Base-by-base conservation (phyloP, 768 basidiomycete species). In the Tricholoma sp. region DNA sequence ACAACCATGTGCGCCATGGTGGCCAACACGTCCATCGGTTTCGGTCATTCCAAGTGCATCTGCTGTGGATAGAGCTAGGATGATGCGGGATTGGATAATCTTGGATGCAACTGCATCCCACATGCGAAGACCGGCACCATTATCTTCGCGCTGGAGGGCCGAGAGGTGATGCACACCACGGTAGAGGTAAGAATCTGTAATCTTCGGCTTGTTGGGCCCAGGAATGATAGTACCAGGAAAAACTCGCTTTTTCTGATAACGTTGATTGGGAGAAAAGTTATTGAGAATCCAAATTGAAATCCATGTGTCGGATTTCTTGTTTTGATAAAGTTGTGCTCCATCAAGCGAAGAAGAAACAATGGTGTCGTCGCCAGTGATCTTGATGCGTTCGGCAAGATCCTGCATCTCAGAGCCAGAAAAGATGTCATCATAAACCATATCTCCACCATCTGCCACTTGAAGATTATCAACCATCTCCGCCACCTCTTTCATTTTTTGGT, bases 221-320 rank as follows among this genome's bases (percentile, higher is more conserved):
- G n/a, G n/a, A 3, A 39, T 39, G 37, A 39, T 39, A 39, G n/a
- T 39, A n/a, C 37, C n/a, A 39, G 12, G 12, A 39, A 39, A n/a
- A 2, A 39, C 32, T 4, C 32, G 32, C 32, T 34, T 34, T 32
- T 66, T 66, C 35, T 69, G 69, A 54, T 68, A 73, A 0, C 65
- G 62, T 0, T 45, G 12, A 8, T 66, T 55, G 0, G 71, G 72
- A 7, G 55, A 32, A 9, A 65, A 63, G 53, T 76, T 64, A 4
- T 66, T 41, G 9, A 79, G 59, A 5, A 77, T 55, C 76, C 77
- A 79, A 7, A 79, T 72, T 24, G 56, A 67, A 3, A 79, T 75
- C 77, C 75, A 77, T 19, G 66, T 70, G 50, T 79, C 75, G 0
- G 77, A 80, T 29, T 63, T 56, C 60, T 79, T 79, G 57, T 67